These are phyloP conservation scores for Monosporascus sp. DNA, from an alignment of 2,329 filamentous ascomycete species.

Conservation along the genomic window DNA sequence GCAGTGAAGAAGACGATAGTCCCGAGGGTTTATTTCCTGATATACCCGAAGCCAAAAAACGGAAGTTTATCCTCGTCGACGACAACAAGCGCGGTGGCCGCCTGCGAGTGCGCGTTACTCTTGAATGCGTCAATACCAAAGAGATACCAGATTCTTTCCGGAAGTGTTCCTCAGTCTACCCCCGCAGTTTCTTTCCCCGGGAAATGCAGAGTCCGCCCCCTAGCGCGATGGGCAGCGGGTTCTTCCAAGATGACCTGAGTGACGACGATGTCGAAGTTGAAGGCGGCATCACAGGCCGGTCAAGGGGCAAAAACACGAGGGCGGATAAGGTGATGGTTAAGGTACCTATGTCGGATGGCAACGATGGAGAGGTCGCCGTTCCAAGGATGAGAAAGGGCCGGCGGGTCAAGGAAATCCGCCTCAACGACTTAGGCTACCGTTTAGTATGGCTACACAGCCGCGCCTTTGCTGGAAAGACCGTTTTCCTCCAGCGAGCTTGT, in stretches of 20 bases:
- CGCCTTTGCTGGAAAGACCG: constrained; percentile 77
- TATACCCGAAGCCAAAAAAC: constrained; percentile 81
- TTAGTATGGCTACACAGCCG: constrained; percentile 97
- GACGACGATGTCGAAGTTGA: constrained; percentile 55
- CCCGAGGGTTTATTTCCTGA: constrained; percentile 76
- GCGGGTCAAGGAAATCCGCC: constrained; percentile 75
- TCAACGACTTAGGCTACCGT: constrained; percentile 89
- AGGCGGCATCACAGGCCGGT: constrained; percentile 35
- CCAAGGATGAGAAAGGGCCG: constrained; percentile 66
- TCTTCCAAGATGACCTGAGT: constrained; percentile 61
- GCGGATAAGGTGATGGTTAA: constrained; percentile 43
- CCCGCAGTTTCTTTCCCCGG: constrained; percentile 84
- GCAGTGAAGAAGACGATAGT: constrained; percentile 44
- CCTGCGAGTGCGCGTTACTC: constrained; percentile 82
- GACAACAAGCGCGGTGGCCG: constrained; percentile 76
- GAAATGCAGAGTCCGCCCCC: constrained; percentile 87
- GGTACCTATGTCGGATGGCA: constrained; percentile 64
- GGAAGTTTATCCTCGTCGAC: constrained; percentile 95
- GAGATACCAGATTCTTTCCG: constrained; percentile 96
- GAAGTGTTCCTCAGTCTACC: constrained; percentile 82
- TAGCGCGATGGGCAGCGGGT: constrained; percentile 66
- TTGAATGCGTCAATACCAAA: constrained; percentile 90
- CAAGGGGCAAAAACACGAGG: constrained; percentile 28
- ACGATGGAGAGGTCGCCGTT: constrained; percentile 66
- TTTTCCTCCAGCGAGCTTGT: constrained; percentile 90